A percentile compares a stretch with the other conserved stretches of the same genome.
phyloP scores from a whole-genome alignment of 2,329 filamentous ascomycete genomes.

The Thermoascus crustaceus region DNA sequence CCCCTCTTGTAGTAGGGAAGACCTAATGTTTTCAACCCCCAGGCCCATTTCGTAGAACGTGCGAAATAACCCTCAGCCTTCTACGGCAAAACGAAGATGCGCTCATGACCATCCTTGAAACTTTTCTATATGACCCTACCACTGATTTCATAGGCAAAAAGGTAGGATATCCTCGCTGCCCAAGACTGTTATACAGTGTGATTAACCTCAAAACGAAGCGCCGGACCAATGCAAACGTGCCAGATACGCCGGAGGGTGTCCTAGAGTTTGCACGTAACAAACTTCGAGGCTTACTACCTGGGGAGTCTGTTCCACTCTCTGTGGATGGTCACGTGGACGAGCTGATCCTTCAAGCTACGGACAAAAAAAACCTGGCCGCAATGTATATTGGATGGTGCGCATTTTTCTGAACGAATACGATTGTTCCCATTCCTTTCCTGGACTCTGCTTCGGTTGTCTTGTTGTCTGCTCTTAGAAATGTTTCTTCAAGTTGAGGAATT shows the following conservation, averaged over 20 bases:
- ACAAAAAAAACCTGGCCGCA: conserved; percentile 67
- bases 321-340: conserved; percentile 98
- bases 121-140: conserved; percentile 94
- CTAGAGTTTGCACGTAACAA: conserved; percentile 84
- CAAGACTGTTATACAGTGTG: no score
- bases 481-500: background rate
- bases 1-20: no score
- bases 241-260: conserved; percentile 67
- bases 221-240: conserved; percentile 45
- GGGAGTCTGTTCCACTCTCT: conserved; percentile 85
- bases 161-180: conserved; percentile 26
- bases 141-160: conserved; percentile 80
- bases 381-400: conserved; percentile 98
- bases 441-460: background rate
- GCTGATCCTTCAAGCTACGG: conserved; percentile 77
- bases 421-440: background rate
- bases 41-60: conserved; percentile 79
- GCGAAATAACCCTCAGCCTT: conserved; percentile 77
- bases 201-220: conserved; percentile 31
- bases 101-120: conserved; percentile 92
- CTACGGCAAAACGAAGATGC: conserved; percentile 90
- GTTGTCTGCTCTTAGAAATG: background rate
- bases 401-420: conserved; percentile 44
- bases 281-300: conserved; percentile 70
- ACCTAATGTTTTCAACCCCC: background rate